Conservation (phyloP, 2,329 filamentous ascomycete genomes). For the Rachicladosporium sp. region DNA sequence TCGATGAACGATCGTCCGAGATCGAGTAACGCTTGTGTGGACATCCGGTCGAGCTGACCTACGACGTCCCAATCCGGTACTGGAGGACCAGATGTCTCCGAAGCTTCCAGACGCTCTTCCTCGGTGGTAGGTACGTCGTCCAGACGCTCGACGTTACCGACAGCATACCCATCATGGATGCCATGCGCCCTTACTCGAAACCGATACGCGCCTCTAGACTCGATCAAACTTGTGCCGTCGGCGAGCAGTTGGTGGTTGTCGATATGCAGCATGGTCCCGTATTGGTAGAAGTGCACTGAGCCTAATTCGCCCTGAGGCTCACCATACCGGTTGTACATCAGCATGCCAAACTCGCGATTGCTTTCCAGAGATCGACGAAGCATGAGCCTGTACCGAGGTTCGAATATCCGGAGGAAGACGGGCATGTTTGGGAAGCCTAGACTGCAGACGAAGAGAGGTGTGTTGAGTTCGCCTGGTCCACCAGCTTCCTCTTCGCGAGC, state of each 20-base stretch:
- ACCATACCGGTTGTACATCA: constrained; percentile 52
- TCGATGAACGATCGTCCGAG: constrained; percentile 55
- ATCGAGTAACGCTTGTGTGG: constrained; percentile 59
- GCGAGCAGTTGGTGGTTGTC: constrained; percentile 59
- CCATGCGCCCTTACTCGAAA: constrained; percentile 59
- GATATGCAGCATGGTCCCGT: constrained; percentile 69
- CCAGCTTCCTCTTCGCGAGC: constrained; percentile 46
- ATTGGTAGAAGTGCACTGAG: constrained; percentile 50
- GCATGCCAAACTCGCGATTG: constrained; percentile 72
- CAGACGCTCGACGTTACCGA: constrained; percentile 63
- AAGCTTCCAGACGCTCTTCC: constrained; percentile 63
- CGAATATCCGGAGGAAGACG: constrained; percentile 82
- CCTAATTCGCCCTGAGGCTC: constrained; percentile 42
- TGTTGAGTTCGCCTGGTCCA: constrained; percentile 44
- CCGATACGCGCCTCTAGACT: constrained; percentile 62
- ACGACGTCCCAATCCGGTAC: constrained; percentile 15
- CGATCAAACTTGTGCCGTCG: constrained; percentile 71
- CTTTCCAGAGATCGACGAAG: constrained; percentile 64
- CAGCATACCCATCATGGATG: constrained; percentile 61
- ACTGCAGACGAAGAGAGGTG: constrained; percentile 71
- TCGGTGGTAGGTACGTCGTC: constrained; percentile 73
- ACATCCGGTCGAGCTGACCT: constrained; percentile 41
- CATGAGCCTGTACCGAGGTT: constrained; percentile 86
- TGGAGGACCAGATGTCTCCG: constrained; percentile 41
- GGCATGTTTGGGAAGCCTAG: constrained; percentile 72